A percentile compares a stretch with the other conserved stretches of the same genome.
Evolutionary conservation across 2,329 filamentous ascomycete species (phyloP).

Genomic region (Ceratocystis papillata): DNA sequence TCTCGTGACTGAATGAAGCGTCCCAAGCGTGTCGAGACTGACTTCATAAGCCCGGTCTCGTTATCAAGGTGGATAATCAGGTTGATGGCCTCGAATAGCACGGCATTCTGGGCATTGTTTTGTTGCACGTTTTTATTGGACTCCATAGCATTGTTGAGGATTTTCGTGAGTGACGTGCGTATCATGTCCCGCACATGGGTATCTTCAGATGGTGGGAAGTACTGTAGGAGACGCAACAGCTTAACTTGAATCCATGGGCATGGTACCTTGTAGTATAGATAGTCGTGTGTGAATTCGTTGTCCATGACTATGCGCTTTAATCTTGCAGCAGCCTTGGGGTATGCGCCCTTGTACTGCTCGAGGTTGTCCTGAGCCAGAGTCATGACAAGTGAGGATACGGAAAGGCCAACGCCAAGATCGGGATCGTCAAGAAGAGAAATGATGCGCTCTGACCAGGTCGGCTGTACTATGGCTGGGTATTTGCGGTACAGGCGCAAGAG

Average conservation of each 20-base stretch:
- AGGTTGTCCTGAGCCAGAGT: slow-evolving; percentile 84
- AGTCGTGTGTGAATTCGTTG: slow-evolving; percentile 78
- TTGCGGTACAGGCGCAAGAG: slow-evolving; percentile 90
- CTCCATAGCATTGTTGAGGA: slow-evolving; percentile 83
- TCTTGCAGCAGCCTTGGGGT: slow-evolving; percentile 81
- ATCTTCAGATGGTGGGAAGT: slow-evolving; percentile 96
- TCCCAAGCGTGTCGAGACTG: slow-evolving; percentile 81
- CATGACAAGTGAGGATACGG: slow-evolving; percentile 92
- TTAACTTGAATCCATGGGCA: slow-evolving; percentile 98
- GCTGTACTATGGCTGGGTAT: slow-evolving; percentile 82
- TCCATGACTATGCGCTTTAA: slow-evolving; percentile 86
- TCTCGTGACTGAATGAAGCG: slow-evolving; percentile 95
- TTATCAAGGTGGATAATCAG: slow-evolving; percentile 95
- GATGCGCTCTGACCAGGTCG: slow-evolving; percentile 94
- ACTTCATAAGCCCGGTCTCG: slow-evolving; percentile 87
- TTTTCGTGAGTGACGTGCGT: slow-evolving; percentile 79
- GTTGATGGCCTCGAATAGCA: slow-evolving; percentile 97
- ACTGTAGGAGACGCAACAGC: slow-evolving; percentile 79
- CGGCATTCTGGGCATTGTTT: slow-evolving; percentile 96
- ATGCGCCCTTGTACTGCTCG: slow-evolving; percentile 90
- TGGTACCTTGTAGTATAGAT: slow-evolving; percentile 98
- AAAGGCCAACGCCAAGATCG: slow-evolving; percentile 87
- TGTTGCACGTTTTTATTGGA: slow-evolving; percentile 97
- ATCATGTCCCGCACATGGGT: slow-evolving; percentile 86
- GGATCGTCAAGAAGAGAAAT: slow-evolving; percentile 97